phyloP scores from a whole-genome alignment of 108 stramenopile species.

The Cylindrotheca fusiformis region DNA sequence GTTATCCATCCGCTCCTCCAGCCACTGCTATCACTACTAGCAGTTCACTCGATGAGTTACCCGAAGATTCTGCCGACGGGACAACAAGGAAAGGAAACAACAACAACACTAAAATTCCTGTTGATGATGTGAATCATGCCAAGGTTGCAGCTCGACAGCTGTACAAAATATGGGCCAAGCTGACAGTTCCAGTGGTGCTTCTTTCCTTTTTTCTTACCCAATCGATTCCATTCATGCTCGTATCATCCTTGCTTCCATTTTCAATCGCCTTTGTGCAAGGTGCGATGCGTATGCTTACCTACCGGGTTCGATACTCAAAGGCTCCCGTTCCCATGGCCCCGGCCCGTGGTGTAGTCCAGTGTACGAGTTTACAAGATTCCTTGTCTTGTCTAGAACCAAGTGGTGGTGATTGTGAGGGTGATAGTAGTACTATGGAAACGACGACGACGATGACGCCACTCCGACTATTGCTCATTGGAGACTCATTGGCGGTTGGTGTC shows the following conservation, averaged over 20 bases:
- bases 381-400: neutral
- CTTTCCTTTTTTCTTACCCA: conserved; percentile 15
- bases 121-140: conserved; percentile 4
- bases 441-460: conserved; percentile 26
- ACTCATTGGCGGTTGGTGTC: conserved; percentile 59
- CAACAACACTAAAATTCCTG: neutral
- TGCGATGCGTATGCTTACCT: conserved; percentile 20
- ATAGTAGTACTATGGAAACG: neutral
- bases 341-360: conserved; percentile 38
- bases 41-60: too few relatives aligned
- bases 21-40: too few relatives aligned
- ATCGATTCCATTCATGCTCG: neutral
- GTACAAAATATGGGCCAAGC: neutral
- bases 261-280: conserved; percentile 29
- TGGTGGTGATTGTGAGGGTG: neutral
- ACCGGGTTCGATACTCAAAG: conserved; percentile 25
- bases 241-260: conserved; percentile 5
- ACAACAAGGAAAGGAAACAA: neutral
- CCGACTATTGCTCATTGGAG: conserved; percentile 58
- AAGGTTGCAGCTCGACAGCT: neutral
- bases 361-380: neutral
- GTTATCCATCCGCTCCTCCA: too few relatives aligned
- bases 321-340: conserved; percentile 32
- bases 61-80: too few relatives aligned
- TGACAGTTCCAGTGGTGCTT: conserved; percentile 3